Conservation (phyloP, 2,329 filamentous ascomycete species). For the Tolypocladium nubicola region DNA sequence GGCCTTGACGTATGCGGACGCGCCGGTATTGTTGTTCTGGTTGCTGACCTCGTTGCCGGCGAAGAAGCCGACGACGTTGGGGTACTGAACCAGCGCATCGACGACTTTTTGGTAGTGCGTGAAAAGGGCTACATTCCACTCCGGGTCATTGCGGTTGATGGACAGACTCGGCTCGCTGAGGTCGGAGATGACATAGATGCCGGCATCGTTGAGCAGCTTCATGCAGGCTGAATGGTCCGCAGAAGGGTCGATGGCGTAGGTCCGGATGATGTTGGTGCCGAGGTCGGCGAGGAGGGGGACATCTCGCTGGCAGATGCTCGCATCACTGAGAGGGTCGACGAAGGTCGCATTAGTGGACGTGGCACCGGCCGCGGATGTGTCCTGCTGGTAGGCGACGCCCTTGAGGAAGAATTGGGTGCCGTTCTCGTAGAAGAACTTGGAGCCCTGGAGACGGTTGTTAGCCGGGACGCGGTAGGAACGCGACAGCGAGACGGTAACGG, state of each 20-base stretch:
- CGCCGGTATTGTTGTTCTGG: constrained; percentile 74
- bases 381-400: constrained; percentile 92
- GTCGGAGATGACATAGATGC: constrained; percentile 94
- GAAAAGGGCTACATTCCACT: constrained; percentile 73
- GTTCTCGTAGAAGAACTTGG: constrained; percentile 84
- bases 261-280: constrained; percentile 85
- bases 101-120: constrained; percentile 75
- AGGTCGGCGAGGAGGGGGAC: constrained; percentile 70
- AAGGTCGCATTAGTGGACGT: constrained; percentile 42
- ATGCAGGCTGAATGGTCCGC: constrained; percentile 77
- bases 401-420: constrained; percentile 65
- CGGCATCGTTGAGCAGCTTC: constrained; percentile 67
- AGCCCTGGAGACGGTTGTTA: constrained; percentile 36
- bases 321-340: constrained; percentile 73
- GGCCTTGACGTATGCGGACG: constrained; percentile 93
- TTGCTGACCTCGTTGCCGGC: constrained; percentile 97
- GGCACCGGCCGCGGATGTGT: constrained; percentile 46
- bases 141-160: constrained; percentile 73
- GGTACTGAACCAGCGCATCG: constrained; percentile 70
- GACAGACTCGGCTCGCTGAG: constrained; percentile 71
- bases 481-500: neutral
- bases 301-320: constrained; percentile 66
- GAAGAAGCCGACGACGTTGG: constrained; percentile 94
- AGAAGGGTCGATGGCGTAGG: constrained; percentile 81
- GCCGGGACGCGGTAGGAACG: neutral